A percentile compares a stretch with the other conserved stretches of the same genome.
phyloP scores from a whole-genome alignment of 345 rosid genomes.

The Aethionema arabicum region DNA sequence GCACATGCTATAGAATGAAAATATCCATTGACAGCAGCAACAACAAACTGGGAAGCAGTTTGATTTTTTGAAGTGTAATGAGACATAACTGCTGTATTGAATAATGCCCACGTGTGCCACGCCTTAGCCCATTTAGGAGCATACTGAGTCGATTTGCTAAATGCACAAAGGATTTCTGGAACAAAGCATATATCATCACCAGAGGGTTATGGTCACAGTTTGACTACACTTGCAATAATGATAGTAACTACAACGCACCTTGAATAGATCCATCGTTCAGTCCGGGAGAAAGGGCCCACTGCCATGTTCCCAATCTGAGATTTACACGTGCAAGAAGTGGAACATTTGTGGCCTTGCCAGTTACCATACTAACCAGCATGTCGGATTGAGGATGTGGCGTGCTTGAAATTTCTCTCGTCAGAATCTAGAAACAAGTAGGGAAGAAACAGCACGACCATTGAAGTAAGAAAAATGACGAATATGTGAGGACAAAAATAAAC shows the following conservation, averaged over 20 bases:
- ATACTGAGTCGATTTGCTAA: constrained; percentile 70
- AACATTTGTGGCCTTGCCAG: constrained; percentile 50
- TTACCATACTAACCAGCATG: constrained; percentile 45
- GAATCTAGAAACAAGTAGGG: constrained; percentile 45
- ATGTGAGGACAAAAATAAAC: constrained; percentile 13
- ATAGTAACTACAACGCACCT: constrained; percentile 49
- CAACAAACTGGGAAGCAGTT: constrained; percentile 73
- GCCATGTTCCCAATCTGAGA: constrained; percentile 85
- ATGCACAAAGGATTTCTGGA: constrained; percentile 75
- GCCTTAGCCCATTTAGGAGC: constrained; percentile 92
- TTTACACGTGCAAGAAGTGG: constrained; percentile 87
- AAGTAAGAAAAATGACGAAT: constrained; percentile 18
- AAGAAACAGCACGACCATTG: constrained; percentile 25
- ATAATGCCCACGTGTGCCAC: constrained; percentile 98
- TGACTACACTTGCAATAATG: constrained; percentile 17
- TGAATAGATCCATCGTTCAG: constrained; percentile 84
- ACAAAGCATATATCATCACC: constrained; percentile 17
- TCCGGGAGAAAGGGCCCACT: constrained; percentile 85
- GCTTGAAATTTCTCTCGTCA: constrained; percentile 72
- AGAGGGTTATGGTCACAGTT: constrained; percentile 11
- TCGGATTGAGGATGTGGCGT: constrained; percentile 54
- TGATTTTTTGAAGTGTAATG: constrained; percentile 77
- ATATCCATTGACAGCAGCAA: constrained; percentile 95
- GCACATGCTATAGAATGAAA: constrained; percentile 96
- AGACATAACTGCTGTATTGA: constrained; percentile 97